Base-by-base conservation (phyloP, 371 early-diverging fungal genomes). In the Mucor irregularis region DNA sequence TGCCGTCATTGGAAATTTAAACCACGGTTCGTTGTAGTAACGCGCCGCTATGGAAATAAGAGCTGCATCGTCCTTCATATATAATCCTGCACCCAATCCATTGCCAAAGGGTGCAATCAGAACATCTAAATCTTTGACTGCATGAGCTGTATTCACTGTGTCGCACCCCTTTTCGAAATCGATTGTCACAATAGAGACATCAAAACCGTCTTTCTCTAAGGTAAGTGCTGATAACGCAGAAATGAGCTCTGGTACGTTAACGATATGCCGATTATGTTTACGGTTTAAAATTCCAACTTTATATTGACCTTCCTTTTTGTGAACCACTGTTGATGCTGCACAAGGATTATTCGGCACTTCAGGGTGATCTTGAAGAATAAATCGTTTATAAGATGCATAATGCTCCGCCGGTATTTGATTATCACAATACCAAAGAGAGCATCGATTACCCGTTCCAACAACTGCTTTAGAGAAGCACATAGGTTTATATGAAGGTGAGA, bases 401-500 rank as follows among this genome's bases (percentile, higher is more conserved):
- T 72, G 53, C n/a, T 69, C 57, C 1, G 62, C 33, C 0, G 75
- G 73, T 14, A 75, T 74, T 25, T 72, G 72, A 0, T 53, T 21
- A 17, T 70, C 76, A 29, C 81, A 83, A 50, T 80, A 76, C 10
- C 33, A 24, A 21, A 75, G 45, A 1, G 71, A 74, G 31, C 83
- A 83, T 29, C 75, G 62, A 22, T 69, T 69, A 2, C 80, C 81
- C 1, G 76, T 54, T 0, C 80, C 83, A 0, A 83, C 59, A 1
- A 83, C 69, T 2, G 84, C 84, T 13, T 64, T 58, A 0, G 59
- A 8, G 35, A 81, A 83, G 24, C 81, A 83, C 34, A 80, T 66
- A 1, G 84, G 69, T 13, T 64, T 57, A 2, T 34, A 13, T n/a
- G 66, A 61, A 2, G 73, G 67, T 2, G 68, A 21, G 3, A 55